A percentile compares a stretch with the other conserved stretches of the same genome.
phyloP scores from a whole-genome alignment of 2,329 filamentous ascomycete genomes.

The Phaeomoniella chlamydospora region DNA sequence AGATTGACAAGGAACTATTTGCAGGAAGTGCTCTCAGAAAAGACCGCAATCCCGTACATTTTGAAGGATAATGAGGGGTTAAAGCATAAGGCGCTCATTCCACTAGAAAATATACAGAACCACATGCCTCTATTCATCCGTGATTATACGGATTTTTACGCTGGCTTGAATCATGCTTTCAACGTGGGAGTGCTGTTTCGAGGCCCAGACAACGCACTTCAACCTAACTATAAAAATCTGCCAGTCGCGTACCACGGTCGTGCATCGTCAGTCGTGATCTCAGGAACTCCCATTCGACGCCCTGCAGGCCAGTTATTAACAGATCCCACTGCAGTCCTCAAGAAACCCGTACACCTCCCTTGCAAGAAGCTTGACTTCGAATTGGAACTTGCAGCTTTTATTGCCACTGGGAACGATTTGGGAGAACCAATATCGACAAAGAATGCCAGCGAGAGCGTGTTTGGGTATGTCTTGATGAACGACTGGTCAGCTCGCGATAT shows the following conservation, averaged over 20 bases:
- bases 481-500: conserved; percentile 79
- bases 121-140: conserved; percentile 66
- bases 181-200: conserved; percentile 60
- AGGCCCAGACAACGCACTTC: conserved; percentile 55
- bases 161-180: conserved; percentile 64
- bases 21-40: conserved; percentile 48
- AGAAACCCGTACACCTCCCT: conserved; percentile 48
- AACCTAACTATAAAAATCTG: conserved; percentile 69
- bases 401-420: conserved; percentile 49
- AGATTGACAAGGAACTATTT: conserved; percentile 54
- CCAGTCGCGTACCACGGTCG: conserved; percentile 74
- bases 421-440: conserved; percentile 49
- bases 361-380: conserved; percentile 62
- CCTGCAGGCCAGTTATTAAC: conserved; percentile 61
- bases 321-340: conserved; percentile 46
- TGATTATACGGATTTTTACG: conserved; percentile 80
- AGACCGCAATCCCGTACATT: conserved; percentile 45
- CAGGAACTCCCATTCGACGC: conserved; percentile 49
- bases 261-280: conserved; percentile 36
- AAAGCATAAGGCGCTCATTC: conserved; percentile 43
- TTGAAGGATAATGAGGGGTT: conserved; percentile 48
- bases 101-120: conserved; percentile 43
- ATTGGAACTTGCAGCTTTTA: conserved; percentile 64
- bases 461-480: conserved; percentile 71
- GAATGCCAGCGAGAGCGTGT: conserved; percentile 56